Percentiles rank a stretch among this genome's conserved stretches.
phyloP scores from a whole-genome alignment of 2,329 filamentous ascomycete genomes.

The Penicillium italicum region DNA sequence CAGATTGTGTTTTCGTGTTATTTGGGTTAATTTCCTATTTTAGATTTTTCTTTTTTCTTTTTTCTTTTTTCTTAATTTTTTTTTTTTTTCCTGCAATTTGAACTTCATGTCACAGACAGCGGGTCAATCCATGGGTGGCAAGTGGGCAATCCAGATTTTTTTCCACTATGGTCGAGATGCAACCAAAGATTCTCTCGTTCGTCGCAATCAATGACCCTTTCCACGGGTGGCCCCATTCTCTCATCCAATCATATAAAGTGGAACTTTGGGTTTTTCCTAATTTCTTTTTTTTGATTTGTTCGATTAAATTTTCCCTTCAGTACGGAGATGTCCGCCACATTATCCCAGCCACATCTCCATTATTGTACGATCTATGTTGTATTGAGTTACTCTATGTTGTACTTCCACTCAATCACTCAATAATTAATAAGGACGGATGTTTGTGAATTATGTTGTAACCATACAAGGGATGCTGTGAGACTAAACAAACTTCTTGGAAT shows the following conservation, averaged over 20 bases:
- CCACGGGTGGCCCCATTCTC: not conserved
- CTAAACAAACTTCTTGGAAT: not conserved
- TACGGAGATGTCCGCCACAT: constrained; percentile 6
- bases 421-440: not conserved
- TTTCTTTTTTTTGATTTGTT: not conserved
- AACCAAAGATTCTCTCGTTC: constrained; percentile 1
- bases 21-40: not conserved
- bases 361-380: not conserved
- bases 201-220: constrained; percentile 18
- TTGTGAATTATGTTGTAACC: not conserved
- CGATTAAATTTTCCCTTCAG: not conserved
- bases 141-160: constrained; percentile 16
- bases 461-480: not conserved
- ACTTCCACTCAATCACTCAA: not conserved
- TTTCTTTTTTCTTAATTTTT: not conserved
- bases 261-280: not conserved
- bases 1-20: not conserved
- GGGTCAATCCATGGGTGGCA: constrained; percentile 1
- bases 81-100: not conserved
- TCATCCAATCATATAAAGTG: not conserved
- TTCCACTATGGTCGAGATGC: constrained; percentile 1
- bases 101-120: not conserved
- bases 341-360: not conserved
- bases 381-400: not conserved
- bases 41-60: not conserved